Evolutionary conservation across 495 filamentous ascomycete species (phyloP).

Genomic region (Talaromyces borbonicus): DNA sequence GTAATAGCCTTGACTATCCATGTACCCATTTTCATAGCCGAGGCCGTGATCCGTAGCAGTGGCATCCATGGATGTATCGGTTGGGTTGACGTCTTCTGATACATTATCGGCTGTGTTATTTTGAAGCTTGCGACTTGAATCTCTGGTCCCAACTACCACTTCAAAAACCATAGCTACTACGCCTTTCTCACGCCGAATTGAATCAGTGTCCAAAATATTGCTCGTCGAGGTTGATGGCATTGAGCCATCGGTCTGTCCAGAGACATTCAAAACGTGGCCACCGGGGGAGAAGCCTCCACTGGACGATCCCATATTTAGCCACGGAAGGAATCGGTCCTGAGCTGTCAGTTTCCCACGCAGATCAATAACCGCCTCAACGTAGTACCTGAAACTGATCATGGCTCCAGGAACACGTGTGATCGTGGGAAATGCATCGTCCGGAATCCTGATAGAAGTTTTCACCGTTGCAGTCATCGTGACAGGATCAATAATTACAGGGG

Average conservation of each 20-base stretch:
- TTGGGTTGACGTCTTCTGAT: background rate
- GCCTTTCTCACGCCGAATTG: slow-evolving; percentile 76
- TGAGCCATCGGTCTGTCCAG: slow-evolving; percentile 25
- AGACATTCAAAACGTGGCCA: slow-evolving; percentile 36
- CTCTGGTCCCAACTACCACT: slow-evolving; percentile 27
- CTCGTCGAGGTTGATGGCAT: slow-evolving; percentile 51
- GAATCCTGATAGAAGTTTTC: slow-evolving; percentile 72
- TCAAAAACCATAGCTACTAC: slow-evolving; percentile 48
- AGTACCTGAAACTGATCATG: slow-evolving; percentile 91
- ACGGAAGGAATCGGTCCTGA: slow-evolving; percentile 51
- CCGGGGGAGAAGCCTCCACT: slow-evolving; percentile 36
- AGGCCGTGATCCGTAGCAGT: slow-evolving; percentile 4
- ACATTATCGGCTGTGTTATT: slow-evolving; percentile 29
- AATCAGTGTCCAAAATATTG: slow-evolving; percentile 81
- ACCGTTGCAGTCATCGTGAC: slow-evolving; percentile 64
- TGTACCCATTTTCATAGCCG: background rate
- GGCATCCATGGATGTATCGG: background rate
- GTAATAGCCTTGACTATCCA: slow-evolving; percentile 12
- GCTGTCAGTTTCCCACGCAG: slow-evolving; percentile 76
- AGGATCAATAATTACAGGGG: slow-evolving; percentile 78
- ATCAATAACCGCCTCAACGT: slow-evolving; percentile 85
- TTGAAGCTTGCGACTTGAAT: slow-evolving; percentile 54
- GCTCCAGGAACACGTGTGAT: slow-evolving; percentile 80
- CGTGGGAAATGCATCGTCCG: slow-evolving; percentile 85
- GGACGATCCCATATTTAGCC: slow-evolving; percentile 43